Percentiles rank a stretch among this genome's conserved stretches.
These are phyloP conservation scores for Salix purpurea DNA, from an alignment of 345 rosid species.

Conservation along the genomic window DNA sequence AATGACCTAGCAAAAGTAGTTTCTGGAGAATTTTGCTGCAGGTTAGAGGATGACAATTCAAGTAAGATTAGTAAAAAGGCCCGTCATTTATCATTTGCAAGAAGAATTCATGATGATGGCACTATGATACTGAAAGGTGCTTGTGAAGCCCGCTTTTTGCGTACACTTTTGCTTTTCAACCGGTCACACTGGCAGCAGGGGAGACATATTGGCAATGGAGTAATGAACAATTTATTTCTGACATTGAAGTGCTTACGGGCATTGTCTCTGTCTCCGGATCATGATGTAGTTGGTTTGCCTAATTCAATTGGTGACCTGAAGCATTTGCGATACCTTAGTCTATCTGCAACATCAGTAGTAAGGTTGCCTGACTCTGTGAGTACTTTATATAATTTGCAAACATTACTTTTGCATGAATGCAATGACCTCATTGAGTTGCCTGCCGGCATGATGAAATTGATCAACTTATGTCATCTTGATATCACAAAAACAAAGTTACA, in stretches of 20 bases:
- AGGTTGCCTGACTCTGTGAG: not conserved
- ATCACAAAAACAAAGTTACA: not conserved
- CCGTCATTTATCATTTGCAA: no score
- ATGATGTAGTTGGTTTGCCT: not conserved
- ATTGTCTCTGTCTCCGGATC: not conserved
- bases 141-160: no score
- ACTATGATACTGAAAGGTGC: not conserved
- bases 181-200: no score
- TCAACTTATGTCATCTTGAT: not conserved
- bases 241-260: not conserved
- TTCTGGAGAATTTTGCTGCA: slow-evolving; percentile 11
- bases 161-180: no score
- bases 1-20: slow-evolving; percentile 16
- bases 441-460: not conserved
- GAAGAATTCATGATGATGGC: no score
- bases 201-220: no score
- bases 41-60: not conserved
- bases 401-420: not conserved
- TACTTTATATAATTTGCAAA: not conserved
- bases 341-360: not conserved
- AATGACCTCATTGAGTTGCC: not conserved
- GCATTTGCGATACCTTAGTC: not conserved
- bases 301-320: not conserved
- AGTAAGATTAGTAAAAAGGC: no score
- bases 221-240: not conserved